Conservation (phyloP, 768 basidiomycete species). For the Leccinum pellstonianum region DNA sequence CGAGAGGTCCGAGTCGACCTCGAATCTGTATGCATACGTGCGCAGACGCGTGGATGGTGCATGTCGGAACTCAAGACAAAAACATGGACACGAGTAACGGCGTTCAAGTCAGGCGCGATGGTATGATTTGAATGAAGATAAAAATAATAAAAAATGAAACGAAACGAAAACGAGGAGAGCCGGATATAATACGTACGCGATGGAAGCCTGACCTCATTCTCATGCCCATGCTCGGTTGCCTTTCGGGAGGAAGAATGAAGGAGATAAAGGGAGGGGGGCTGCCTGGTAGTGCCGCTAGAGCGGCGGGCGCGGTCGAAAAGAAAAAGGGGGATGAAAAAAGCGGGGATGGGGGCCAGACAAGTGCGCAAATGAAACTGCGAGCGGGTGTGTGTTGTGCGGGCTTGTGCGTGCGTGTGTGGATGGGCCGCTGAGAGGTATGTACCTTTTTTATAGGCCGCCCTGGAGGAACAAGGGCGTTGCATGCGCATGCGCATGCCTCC, state of each 20-base stretch:
- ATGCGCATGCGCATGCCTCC: background rate
- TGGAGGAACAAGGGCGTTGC: constrained; percentile 12
- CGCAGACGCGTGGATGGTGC: constrained; percentile 6
- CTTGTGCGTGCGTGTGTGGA: background rate
- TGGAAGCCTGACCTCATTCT: constrained; percentile 5
- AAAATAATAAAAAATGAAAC: background rate
- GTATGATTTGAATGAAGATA: background rate
- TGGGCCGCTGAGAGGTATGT: background rate
- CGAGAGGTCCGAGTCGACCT: constrained; percentile 25
- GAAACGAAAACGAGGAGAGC: background rate
- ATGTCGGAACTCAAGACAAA: constrained; percentile 2
- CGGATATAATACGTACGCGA: constrained; percentile 9
- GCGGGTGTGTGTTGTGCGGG: background rate
- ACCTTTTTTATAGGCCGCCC: constrained; percentile 15
- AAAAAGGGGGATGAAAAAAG: background rate
- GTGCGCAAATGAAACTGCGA: background rate
- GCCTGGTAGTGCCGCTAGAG: background rate
- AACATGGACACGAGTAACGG: background rate
- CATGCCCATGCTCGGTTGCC: constrained; percentile 8
- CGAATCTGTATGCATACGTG: constrained; percentile 19
- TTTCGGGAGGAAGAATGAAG: background rate
- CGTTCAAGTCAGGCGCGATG: background rate
- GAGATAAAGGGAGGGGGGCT: background rate
- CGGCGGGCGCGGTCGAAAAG: background rate
- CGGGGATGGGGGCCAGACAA: background rate